These are phyloP conservation scores for Quercus phellos DNA, from an alignment of 331 rosid genomes.

Conservation along the genomic window DNA sequence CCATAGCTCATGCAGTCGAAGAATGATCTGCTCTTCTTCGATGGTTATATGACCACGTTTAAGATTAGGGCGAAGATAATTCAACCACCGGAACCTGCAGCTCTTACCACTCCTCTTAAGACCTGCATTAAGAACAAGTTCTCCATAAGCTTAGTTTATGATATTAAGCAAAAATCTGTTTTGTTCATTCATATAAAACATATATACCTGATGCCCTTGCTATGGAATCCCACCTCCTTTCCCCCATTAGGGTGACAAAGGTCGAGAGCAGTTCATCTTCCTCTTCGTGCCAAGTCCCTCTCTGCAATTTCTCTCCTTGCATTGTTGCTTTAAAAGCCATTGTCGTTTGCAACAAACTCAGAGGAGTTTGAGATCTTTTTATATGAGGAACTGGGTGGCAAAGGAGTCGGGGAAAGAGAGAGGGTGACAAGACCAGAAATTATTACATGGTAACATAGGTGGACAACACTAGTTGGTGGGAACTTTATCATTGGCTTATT, in stretches of 20 bases:
- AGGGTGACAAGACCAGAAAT: constrained; percentile 29
- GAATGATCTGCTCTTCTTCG: constrained; percentile 45
- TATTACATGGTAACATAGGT: constrained; percentile 19
- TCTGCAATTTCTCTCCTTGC: constrained; percentile 36
- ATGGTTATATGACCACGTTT: constrained; percentile 43
- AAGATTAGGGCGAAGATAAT: constrained; percentile 63
- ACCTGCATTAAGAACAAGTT: constrained; percentile 23
- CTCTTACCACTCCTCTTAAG: constrained; percentile 69
- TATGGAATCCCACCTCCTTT: constrained; percentile 56
- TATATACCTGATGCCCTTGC: constrained; percentile 55
- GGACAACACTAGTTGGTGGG: constrained; percentile 56
- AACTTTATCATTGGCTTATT: constrained; percentile 51
- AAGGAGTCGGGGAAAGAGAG: constrained; percentile 14
- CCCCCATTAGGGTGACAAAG: constrained; percentile 44
- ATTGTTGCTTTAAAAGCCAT: constrained; percentile 25
- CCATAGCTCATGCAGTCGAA: constrained; percentile 58
- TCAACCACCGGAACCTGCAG: constrained; percentile 72
- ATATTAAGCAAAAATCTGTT: neutral
- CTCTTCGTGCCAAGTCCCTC: constrained; percentile 58
- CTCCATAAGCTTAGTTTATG: neutral
- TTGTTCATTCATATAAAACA: neutral
- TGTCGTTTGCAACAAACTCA: constrained; percentile 5
- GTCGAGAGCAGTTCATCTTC: constrained; percentile 55
- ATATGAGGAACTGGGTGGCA: constrained; percentile 15
- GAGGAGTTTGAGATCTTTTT: constrained; percentile 18